Conservation (phyloP, 2,329 filamentous ascomycete genomes). For the Clonostachys byssicola region DNA sequence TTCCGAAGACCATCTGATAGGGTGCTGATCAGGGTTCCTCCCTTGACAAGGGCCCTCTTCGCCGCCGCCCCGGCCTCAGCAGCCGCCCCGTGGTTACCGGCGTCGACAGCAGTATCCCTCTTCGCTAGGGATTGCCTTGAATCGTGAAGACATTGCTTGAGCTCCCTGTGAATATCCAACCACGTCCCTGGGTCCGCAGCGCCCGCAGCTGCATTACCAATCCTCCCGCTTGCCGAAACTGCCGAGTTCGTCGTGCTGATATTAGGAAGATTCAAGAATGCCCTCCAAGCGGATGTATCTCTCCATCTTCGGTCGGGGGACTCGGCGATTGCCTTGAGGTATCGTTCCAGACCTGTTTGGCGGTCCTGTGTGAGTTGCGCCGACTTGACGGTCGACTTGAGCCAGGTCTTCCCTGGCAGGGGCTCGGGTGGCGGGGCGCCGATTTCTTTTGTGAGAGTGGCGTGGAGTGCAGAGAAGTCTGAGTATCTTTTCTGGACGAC, state of each 20-base stretch:
- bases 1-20: slow-evolving; percentile 62
- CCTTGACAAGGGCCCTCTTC: slow-evolving; percentile 68
- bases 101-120: slow-evolving; percentile 50
- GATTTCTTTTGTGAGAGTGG: slow-evolving; percentile 53
- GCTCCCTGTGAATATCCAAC: slow-evolving; percentile 71
- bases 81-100: slow-evolving; percentile 33
- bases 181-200: slow-evolving; percentile 63
- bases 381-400: slow-evolving; percentile 67
- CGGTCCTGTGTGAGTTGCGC: slow-evolving; percentile 67
- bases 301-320: slow-evolving; percentile 74
- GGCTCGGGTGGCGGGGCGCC: slow-evolving; percentile 61
- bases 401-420: slow-evolving; percentile 73
- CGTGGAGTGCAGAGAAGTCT: slow-evolving; percentile 68
- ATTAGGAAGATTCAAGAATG: slow-evolving; percentile 67
- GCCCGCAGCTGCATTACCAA: slow-evolving; percentile 28
- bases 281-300: slow-evolving; percentile 66
- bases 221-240: slow-evolving; percentile 38
- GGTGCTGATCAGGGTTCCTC: slow-evolving; percentile 57
- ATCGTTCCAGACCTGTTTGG: slow-evolving; percentile 64
- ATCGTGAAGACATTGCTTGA: slow-evolving; percentile 61
- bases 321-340: slow-evolving; percentile 68
- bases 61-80: slow-evolving; percentile 68
- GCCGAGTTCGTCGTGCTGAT: slow-evolving; percentile 43
- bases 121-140: slow-evolving; percentile 66
- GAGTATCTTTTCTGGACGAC: slow-evolving; percentile 79